Conservation (phyloP, 192 early-diverging fungal genomes). For the Backusella parvicylindrica region DNA sequence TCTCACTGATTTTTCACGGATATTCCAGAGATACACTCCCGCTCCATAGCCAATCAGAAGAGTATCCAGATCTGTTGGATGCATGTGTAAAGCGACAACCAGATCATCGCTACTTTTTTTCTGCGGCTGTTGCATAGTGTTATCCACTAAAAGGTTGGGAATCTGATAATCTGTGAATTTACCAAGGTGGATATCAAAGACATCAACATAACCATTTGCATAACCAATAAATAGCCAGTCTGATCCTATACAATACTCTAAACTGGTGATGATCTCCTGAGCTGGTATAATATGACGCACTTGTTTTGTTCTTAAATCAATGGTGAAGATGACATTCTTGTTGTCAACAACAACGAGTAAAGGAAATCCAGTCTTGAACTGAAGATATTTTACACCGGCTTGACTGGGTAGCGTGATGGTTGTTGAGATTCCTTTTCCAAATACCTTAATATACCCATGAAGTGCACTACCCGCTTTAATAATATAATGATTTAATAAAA, state of each 20-base stretch:
- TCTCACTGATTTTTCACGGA: constrained; percentile 36
- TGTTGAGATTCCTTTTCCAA: constrained; percentile 35
- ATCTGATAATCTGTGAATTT: constrained; percentile 36
- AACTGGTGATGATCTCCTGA: constrained; percentile 43
- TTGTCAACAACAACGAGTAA: constrained; percentile 43
- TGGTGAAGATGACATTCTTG: constrained; percentile 42
- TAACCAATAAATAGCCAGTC: constrained; percentile 53
- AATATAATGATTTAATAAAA: neutral
- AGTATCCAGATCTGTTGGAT: constrained; percentile 47
- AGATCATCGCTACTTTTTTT: constrained; percentile 11
- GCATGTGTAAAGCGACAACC: constrained; percentile 44
- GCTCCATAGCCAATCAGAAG: constrained; percentile 52
- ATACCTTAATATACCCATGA: constrained; percentile 38
- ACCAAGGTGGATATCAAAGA: constrained; percentile 43
- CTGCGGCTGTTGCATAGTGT: constrained; percentile 14
- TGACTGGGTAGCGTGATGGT: constrained; percentile 30
- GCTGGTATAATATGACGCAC: constrained; percentile 29
- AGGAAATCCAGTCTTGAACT: constrained; percentile 51
- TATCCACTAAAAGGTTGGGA: constrained; percentile 32
- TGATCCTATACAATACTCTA: constrained; percentile 40
- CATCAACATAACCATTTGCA: constrained; percentile 45
- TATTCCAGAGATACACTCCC: constrained; percentile 48
- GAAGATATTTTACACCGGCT: constrained; percentile 41
- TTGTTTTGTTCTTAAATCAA: constrained; percentile 45
- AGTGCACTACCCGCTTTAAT: neutral